Evolutionary conservation across 495 filamentous ascomycete genomes (phyloP), one percentile per base, ranked within the genome.

Genomic region (Penicillium crystallinum): DNA sequence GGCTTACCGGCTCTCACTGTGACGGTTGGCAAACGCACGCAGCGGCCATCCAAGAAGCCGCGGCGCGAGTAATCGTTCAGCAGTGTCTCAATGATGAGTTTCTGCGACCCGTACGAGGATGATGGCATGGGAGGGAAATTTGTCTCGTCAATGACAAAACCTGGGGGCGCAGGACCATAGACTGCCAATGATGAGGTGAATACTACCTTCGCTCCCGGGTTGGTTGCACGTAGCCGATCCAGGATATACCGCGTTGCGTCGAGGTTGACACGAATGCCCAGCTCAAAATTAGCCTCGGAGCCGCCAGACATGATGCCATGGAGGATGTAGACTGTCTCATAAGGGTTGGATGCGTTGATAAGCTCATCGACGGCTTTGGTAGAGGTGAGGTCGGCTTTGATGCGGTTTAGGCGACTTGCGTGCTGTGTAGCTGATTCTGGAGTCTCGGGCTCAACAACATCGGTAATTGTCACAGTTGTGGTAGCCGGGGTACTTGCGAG

Each of bases 291-390:
- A 21, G 82, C 82, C 63, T 95, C 89, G 15, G 83, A 76, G 39
- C 84, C 86, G 18, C 82, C 80, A 31, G 85, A 89, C 89, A 92
- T 91, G 69, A 95, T 89, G 40, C 89, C 89, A 68, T 95, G 89
- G 58, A 95, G 82, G 47, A 91, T 64, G 72, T 87, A 91, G 58
- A 88, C 75, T 14, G 82, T 84, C 55, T 81, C 74, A 12, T 85
- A 77, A 30, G 71, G 78, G 14, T 62, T 62, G 27, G 63, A 56
- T 17, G 52, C 44, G 18, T 59, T 64, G 49, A 75, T 67, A 17
- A 87, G 61, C 23, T 86, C 58, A 27, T 82, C 74, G 49, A 83
- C 81, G 53, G 79, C 82, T n/a, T 73, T 51, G 0, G 75, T 58
- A 22, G 75, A 76, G 50, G 79, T 79, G 42, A 91, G 77, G 66